Conservation (phyloP, 1,284 basidiomycete genomes). For the Rhodotorula sp. region DNA sequence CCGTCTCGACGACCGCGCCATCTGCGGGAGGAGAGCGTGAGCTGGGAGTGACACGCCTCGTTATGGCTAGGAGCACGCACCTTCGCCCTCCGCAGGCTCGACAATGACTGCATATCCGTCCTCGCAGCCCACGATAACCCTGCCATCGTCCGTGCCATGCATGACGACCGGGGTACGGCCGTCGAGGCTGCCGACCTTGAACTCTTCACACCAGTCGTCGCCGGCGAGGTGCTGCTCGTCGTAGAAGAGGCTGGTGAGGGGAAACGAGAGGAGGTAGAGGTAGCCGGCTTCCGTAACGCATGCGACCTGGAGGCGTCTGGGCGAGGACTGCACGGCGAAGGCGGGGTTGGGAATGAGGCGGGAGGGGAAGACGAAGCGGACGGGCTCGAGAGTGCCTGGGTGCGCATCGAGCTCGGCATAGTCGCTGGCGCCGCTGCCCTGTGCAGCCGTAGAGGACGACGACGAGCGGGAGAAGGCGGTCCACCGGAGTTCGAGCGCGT, state of each 20-base stretch:
- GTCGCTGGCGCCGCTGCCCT: background rate
- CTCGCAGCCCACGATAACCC: constrained; percentile 21
- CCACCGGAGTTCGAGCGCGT: constrained; percentile 36
- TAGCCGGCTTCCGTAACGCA: constrained; percentile 69
- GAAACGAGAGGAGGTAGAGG: constrained; percentile 73
- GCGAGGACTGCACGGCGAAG: constrained; percentile 9
- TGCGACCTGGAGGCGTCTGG: constrained; percentile 63
- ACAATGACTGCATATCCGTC: constrained; percentile 27
- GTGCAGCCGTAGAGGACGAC: background rate
- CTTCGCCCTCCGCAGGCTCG: constrained; percentile 16
- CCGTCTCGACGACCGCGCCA: constrained; percentile 36
- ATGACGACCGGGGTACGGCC: constrained; percentile 22
- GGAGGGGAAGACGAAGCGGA: constrained; percentile 35
- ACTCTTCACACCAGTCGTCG: constrained; percentile 34
- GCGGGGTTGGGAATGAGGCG: constrained; percentile 23
- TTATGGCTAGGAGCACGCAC: background rate
- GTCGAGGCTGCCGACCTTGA: constrained; percentile 20
- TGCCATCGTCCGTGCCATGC: constrained; percentile 23
- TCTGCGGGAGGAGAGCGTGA: background rate
- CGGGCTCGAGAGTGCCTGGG: constrained; percentile 28
- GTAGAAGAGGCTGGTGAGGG: constrained; percentile 53
- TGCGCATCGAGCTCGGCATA: constrained; percentile 24
- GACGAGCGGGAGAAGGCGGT: constrained; percentile 6
- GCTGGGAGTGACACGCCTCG: fast-evolving
- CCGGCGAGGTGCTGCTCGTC: background rate